Percentiles rank a stretch among this genome's conserved stretches.
Evolutionary conservation across 179 eudicot species (phyloP).

Genomic region (Corrigiola litoralis): DNA sequence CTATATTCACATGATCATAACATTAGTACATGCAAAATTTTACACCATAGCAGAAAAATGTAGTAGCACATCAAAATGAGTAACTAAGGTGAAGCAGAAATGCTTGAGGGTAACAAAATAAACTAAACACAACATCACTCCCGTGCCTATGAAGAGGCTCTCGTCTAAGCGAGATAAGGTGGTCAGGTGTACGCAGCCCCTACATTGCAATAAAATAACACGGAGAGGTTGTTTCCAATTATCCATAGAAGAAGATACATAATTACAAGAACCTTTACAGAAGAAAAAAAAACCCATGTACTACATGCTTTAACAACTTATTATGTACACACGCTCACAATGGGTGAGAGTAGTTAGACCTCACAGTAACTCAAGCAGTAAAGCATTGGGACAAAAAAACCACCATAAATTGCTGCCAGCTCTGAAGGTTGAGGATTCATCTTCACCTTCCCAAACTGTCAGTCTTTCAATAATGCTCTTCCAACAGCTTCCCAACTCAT

Average conservation of each 20-base stretch:
- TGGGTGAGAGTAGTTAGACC: slow-evolving; percentile 30
- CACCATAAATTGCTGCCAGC: slow-evolving; percentile 32
- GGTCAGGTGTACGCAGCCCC: too few relatives aligned
- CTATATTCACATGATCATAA: too few relatives aligned
- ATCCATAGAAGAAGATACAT: not conserved
- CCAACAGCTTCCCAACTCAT: slow-evolving; percentile 23
- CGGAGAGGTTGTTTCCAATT: too few relatives aligned
- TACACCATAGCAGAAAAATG: too few relatives aligned
- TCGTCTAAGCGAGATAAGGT: too few relatives aligned
- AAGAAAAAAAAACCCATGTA: slow-evolving; percentile 3
- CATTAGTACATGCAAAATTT: too few relatives aligned
- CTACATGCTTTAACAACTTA: not conserved
- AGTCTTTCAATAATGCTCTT: slow-evolving; percentile 12
- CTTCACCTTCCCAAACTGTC: slow-evolving; percentile 10
- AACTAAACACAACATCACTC: too few relatives aligned
- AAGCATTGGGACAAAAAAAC: slow-evolving; percentile 18
- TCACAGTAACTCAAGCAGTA: slow-evolving; percentile 26
- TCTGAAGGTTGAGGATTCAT: not conserved
- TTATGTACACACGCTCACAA: slow-evolving; percentile 12
- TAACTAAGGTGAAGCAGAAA: too few relatives aligned
- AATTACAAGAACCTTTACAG: not conserved
- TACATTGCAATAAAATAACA: too few relatives aligned
- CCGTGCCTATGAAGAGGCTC: too few relatives aligned
- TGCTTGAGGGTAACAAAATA: too few relatives aligned
- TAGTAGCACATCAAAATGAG: too few relatives aligned